phyloP scores from a whole-genome alignment of 2,329 filamentous ascomycete species.

The Intubia oerlemansii region DNA sequence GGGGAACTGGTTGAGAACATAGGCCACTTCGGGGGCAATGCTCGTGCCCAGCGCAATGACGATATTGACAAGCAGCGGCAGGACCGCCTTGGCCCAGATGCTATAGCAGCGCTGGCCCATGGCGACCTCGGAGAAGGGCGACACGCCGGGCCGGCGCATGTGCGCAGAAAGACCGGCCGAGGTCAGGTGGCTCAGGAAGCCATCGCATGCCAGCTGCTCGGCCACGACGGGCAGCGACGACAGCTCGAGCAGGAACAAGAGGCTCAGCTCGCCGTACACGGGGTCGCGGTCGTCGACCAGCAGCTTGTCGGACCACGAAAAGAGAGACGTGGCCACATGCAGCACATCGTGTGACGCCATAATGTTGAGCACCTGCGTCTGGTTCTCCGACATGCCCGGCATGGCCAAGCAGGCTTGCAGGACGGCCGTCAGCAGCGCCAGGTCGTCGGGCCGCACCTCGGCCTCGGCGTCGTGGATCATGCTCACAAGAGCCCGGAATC shows the following conservation, averaged over 20 bases:
- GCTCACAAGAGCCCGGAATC: slow-evolving; percentile 62
- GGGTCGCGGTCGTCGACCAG: slow-evolving; percentile 48
- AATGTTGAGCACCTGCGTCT: slow-evolving; percentile 48
- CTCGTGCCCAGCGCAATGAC: slow-evolving; percentile 62
- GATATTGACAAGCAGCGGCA: slow-evolving; percentile 77
- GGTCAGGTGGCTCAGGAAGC: slow-evolving; percentile 57
- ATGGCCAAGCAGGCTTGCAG: slow-evolving; percentile 67
- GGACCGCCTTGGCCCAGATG: slow-evolving; percentile 75
- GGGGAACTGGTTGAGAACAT: slow-evolving; percentile 78
- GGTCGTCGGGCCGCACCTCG: slow-evolving; percentile 52
- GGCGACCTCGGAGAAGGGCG: slow-evolving; percentile 55
- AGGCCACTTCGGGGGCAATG: slow-evolving; percentile 64
- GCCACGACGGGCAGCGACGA: slow-evolving; percentile 64
- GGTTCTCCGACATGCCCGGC: slow-evolving; percentile 51
- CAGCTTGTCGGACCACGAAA: slow-evolving; percentile 81
- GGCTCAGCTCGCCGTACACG: slow-evolving; percentile 78
- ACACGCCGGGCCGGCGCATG: slow-evolving; percentile 49
- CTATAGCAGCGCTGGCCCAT: slow-evolving; percentile 55
- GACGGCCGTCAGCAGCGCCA: slow-evolving; percentile 72
- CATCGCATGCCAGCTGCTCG: slow-evolving; percentile 77
- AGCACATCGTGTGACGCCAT: slow-evolving; percentile 51
- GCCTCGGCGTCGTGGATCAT: slow-evolving; percentile 54
- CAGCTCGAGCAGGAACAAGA: slow-evolving; percentile 73
- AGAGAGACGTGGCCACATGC: slow-evolving; percentile 67
- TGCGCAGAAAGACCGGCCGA: slow-evolving; percentile 61